Base-by-base conservation (phyloP, 352 stramenopile species). In the Pythium pectinolyticum region DNA sequence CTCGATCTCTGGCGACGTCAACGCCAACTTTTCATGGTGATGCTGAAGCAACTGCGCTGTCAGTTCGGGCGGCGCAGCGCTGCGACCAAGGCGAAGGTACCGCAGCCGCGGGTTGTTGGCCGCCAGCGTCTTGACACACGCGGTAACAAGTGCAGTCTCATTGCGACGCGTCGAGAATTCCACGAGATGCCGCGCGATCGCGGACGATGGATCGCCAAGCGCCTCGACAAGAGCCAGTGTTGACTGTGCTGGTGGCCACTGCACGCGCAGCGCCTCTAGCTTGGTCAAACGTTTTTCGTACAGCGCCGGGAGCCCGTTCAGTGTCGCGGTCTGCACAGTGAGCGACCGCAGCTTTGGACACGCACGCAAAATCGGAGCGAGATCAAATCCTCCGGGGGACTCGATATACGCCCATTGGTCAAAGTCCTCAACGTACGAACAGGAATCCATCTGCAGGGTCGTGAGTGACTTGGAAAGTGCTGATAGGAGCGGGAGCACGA, bases 61-160 rank as follows among this genome's bases (percentile, higher is more conserved):
- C 1, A 51, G 35, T 10, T 52, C 46, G 19, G 20, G 20, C 2
- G 22, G 24, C 15, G 3, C 25, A 4, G 20, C 6, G 1, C 27
- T n/a, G n/a, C 46, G 34, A n/a, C 57, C 57, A 1, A 63, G 17
- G 11, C 45, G 57, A 6, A 63, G n/a, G 47, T 51, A 63, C 17
- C 20, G 41, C 12, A 63, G 28, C 2, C 24, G 43, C 3, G 9
- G n/a, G n/a, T n/a, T 11, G 34, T 55, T 63, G 27, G 20, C n/a
- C 22, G 43, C 27, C 0, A 63, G 47, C 0, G 39, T 31, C 11
- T 53, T 4, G 5, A 34, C 1, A 15, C 50, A 61, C 2, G 6
- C 41, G 10, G 22, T 20, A 19, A 45, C 15, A 20, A 53, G n/a
- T 0, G 30, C 41, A 12, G 37, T 41, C 12, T 46, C 28, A 4